Evolutionary conservation across 2,329 filamentous ascomycete species (phyloP).

Genomic region (Leptographium procerum): DNA sequence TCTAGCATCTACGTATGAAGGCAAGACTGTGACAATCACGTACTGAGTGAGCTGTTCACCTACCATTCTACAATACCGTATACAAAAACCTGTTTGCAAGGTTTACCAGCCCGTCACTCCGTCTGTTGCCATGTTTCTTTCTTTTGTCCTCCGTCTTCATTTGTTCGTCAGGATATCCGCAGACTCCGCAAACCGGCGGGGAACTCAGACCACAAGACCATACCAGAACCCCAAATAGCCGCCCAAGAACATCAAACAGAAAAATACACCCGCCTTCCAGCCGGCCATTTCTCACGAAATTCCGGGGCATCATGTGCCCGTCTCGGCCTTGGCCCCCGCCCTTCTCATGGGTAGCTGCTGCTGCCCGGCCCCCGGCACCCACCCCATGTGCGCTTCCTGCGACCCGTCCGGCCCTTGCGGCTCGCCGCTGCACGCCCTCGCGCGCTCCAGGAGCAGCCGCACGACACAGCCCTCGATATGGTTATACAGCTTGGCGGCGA

Average conservation of each 20-base stretch:
- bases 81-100: too few relatives aligned
- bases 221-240: background rate
- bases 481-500: slow-evolving; percentile 4
- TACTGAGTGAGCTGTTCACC: background rate
- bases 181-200: background rate
- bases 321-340: background rate
- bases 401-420: background rate
- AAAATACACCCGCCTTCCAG: background rate
- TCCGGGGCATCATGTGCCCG: background rate
- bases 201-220: background rate
- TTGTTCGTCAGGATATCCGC: background rate
- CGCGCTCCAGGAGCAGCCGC: background rate
- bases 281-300: background rate
- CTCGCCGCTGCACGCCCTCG: background rate
- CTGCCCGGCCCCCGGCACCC: background rate
- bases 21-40: background rate
- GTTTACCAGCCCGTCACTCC: background rate
- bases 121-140: background rate
- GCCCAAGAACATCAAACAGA: background rate
- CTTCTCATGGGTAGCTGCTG: background rate
- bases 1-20: background rate
- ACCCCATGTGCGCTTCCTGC: background rate
- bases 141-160: background rate
- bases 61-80: too few relatives aligned
- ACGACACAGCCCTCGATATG: slow-evolving; percentile 6